Evolutionary conservation across 2,329 filamentous ascomycete genomes (phyloP).

Genomic region (Beauveria brongniartii): DNA sequence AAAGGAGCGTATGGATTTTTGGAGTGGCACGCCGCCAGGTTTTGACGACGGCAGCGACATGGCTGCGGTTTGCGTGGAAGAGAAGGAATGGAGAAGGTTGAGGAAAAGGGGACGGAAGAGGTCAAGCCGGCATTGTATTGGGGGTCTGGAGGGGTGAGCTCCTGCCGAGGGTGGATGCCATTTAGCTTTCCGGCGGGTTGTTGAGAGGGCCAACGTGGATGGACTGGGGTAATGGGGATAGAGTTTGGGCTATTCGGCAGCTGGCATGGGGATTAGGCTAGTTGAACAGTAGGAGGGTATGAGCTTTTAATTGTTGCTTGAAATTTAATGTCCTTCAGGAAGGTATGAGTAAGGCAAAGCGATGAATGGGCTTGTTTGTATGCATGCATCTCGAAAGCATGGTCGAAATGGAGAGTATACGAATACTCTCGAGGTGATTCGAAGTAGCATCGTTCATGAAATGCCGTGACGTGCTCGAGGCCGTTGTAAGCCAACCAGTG

Average conservation of each 20-base stretch:
- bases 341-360: too few species aligned
- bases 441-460: too few species aligned
- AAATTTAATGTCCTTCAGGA: too few species aligned
- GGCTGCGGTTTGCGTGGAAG: slow-evolving; percentile 3
- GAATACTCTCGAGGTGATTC: too few species aligned
- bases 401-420: too few species aligned
- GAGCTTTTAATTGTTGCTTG: too few species aligned
- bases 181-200: neutral
- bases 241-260: neutral
- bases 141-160: neutral
- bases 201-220: too few species aligned
- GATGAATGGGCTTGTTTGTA: too few species aligned
- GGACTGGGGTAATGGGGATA: neutral
- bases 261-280: neutral
- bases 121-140: neutral
- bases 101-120: neutral
- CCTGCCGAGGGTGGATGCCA: neutral
- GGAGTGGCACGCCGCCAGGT: slow-evolving; percentile 21
- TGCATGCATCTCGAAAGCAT: too few species aligned
- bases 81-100: neutral
- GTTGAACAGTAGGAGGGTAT: too few species aligned
- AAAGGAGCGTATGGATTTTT: slow-evolving; percentile 56
- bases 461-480: too few species aligned
- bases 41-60: slow-evolving; percentile 34
- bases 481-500: too few species aligned